These are phyloP conservation scores for Pontederia crassipes DNA, from an alignment of 176 grass and related monocot genomes.

Conservation along the genomic window DNA sequence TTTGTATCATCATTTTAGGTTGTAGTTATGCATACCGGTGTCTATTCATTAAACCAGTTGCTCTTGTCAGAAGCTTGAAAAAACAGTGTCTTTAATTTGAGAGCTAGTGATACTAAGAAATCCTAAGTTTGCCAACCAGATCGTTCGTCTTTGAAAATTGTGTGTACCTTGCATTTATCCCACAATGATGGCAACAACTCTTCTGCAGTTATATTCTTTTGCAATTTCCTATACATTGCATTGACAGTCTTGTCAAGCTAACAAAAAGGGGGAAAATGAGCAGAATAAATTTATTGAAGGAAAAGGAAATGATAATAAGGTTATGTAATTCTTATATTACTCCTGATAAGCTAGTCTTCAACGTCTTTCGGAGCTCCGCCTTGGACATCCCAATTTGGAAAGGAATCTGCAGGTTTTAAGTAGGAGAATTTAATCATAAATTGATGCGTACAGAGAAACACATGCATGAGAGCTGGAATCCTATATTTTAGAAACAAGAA, in stretches of 20 bases:
- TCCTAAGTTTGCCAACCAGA: too few relatives aligned
- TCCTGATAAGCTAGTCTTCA: conserved; percentile 78
- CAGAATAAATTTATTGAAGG: not conserved
- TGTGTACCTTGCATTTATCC: conserved; percentile 82
- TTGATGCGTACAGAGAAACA: not conserved
- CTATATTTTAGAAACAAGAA: too few relatives aligned
- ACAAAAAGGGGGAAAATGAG: conserved; percentile 2
- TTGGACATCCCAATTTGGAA: conserved; percentile 95
- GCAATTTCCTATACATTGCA: conserved; percentile 91
- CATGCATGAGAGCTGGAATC: too few relatives aligned
- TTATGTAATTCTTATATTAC: conserved; percentile 31
- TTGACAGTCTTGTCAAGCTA: conserved; percentile 90
- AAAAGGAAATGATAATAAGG: conserved; percentile 3
- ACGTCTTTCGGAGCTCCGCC: conserved; percentile 71
- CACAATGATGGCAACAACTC: conserved; percentile 83
- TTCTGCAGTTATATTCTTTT: conserved; percentile 91
- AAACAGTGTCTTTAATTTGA: too few relatives aligned
- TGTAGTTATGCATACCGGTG: too few relatives aligned
- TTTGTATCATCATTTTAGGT: too few relatives aligned
- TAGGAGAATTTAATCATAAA: conserved; percentile 16
- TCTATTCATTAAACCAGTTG: too few relatives aligned
- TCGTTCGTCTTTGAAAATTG: too few relatives aligned
- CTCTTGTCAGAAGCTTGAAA: too few relatives aligned
- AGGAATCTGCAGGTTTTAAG: conserved; percentile 51
- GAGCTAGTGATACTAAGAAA: too few relatives aligned